phyloP scores from a whole-genome alignment of 2,329 filamentous ascomycete species.

The Mycosphaerella sp. region DNA sequence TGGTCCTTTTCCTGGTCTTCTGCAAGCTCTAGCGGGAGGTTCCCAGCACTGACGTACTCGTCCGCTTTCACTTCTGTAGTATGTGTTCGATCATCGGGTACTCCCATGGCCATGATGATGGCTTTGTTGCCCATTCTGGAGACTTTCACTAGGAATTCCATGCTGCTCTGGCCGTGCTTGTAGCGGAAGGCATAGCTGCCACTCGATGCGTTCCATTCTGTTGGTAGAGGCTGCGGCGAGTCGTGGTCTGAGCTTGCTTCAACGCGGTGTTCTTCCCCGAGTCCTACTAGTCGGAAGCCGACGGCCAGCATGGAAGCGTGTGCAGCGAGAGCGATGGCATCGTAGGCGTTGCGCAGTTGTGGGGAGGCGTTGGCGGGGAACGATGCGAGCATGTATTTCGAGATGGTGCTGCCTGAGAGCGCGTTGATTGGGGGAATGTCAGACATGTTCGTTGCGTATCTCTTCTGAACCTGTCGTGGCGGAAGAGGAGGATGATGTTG shows the following conservation, averaged over 20 bases:
- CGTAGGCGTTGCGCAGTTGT: constrained; percentile 61
- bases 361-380: constrained; percentile 36
- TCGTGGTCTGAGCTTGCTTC: constrained; percentile 26
- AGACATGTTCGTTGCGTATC: background rate
- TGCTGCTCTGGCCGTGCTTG: constrained; percentile 74
- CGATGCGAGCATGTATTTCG: constrained; percentile 40
- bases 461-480: background rate
- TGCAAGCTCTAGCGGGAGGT: constrained; percentile 43
- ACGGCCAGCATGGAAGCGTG: constrained; percentile 78
- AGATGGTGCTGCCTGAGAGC: constrained; percentile 40
- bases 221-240: constrained; percentile 59
- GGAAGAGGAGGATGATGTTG: background rate
- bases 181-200: constrained; percentile 76
- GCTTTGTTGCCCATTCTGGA: constrained; percentile 76
- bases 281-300: constrained; percentile 72
- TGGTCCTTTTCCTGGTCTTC: constrained; percentile 33
- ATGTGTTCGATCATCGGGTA: constrained; percentile 74
- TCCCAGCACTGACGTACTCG: constrained; percentile 65
- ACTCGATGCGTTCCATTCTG: constrained; percentile 71
- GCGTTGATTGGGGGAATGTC: constrained; percentile 33
- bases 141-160: constrained; percentile 75
- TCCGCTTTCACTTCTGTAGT: constrained; percentile 67
- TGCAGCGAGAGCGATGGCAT: constrained; percentile 74
- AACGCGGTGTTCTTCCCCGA: constrained; percentile 73
- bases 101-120: constrained; percentile 71